Percentiles rank a stretch among this genome's conserved stretches.
phyloP scores from a whole-genome alignment of 495 filamentous ascomycete genomes.

The Margaritispora aquatica region DNA sequence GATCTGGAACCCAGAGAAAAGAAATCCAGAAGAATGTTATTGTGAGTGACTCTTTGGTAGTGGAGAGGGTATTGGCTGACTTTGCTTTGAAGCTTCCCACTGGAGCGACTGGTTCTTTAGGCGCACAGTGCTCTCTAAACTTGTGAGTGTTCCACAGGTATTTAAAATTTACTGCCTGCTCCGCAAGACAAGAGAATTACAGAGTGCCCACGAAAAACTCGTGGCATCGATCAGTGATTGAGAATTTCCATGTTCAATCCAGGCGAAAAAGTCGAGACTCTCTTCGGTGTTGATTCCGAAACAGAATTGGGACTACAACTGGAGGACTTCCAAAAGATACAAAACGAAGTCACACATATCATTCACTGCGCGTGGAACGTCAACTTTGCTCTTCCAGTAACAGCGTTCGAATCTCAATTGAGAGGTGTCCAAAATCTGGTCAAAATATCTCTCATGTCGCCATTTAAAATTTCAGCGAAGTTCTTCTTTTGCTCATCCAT shows the following conservation, averaged over 20 bases:
- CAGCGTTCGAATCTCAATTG: conserved; percentile 48
- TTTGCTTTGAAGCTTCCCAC: conserved; percentile 27
- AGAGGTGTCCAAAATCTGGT: conserved; percentile 38
- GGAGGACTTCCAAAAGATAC: conserved; percentile 24
- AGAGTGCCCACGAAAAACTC: conserved; percentile 26
- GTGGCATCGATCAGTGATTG: conserved; percentile 31
- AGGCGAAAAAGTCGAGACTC: conserved; percentile 16
- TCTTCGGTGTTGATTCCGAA: conserved; percentile 18
- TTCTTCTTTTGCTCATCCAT: conserved; percentile 32
- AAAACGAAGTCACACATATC: conserved; percentile 36
- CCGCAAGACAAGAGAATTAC: conserved; percentile 26
- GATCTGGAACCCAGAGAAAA: conserved; percentile 5
- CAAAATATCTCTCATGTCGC: conserved; percentile 1
- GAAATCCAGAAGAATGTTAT: conserved; percentile 31
- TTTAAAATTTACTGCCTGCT: conserved; percentile 47
- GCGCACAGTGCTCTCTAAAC: conserved; percentile 43
- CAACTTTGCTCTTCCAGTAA: conserved; percentile 54
- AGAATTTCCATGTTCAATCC: conserved; percentile 25
- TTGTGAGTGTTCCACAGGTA: conserved; percentile 35
- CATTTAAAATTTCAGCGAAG: conserved; percentile 3
- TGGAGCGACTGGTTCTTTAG: conserved; percentile 52
- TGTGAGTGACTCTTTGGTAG: no score
- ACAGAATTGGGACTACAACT: background rate
- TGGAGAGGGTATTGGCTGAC: no score
- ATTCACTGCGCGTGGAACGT: conserved; percentile 66